A percentile compares a stretch with the other conserved stretches of the same genome.
phyloP scores from a whole-genome alignment of 331 rosid species.

The Quercus lobata region DNA sequence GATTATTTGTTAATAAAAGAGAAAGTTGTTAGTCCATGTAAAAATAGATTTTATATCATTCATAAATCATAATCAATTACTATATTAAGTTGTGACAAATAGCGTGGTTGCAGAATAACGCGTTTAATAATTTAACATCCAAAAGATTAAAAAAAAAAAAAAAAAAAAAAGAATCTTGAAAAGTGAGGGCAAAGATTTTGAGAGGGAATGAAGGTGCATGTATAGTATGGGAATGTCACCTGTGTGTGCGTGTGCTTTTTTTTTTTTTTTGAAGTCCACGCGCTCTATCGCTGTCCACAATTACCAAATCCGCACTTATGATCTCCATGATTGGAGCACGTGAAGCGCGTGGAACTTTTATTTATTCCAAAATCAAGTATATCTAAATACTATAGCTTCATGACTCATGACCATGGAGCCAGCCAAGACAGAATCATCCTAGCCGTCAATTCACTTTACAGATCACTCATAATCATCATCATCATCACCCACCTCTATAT shows the following conservation, averaged over 20 bases:
- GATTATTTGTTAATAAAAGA: no score
- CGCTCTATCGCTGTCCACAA: constrained; percentile 17
- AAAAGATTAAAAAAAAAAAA: no score
- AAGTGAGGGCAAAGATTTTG: no score
- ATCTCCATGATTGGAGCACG: constrained; percentile 53
- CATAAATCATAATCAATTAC: no score
- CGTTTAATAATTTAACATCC: no score
- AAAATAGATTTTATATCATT: no score
- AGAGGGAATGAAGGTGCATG: no score
- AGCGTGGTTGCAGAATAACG: no score
- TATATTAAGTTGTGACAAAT: no score
- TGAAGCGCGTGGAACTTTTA: constrained; percentile 54
- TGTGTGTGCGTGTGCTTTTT: neutral
- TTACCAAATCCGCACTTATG: constrained; percentile 33
- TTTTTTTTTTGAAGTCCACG: constrained; percentile 17
- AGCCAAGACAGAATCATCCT: constrained; percentile 26
- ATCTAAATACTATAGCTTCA: constrained; percentile 16
- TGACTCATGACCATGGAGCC: constrained; percentile 12
- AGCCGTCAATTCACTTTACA: constrained; percentile 29
- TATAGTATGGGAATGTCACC: neutral
- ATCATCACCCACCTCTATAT: no score
- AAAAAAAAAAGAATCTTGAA: no score
- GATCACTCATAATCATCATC: constrained; percentile 1
- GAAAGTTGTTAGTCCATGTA: rapidly evolving
- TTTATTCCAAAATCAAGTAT: constrained; percentile 1